Base-by-base conservation (phyloP, 257 asterid genomes). In the Plantago ovata region DNA sequence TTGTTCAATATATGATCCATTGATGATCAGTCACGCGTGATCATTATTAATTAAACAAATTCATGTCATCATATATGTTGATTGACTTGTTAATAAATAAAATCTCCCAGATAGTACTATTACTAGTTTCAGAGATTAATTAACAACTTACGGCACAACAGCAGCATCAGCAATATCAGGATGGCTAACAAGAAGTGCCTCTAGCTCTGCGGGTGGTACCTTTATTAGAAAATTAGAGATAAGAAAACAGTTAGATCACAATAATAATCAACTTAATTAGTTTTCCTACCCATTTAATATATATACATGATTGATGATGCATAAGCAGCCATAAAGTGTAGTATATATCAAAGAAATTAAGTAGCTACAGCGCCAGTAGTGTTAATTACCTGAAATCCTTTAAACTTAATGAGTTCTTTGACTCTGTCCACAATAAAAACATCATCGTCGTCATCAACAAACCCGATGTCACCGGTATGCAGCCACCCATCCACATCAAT, bases 161-260 rank as follows among this genome's bases (percentile, higher is more conserved):
- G 97, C 97, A 12, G 95, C 97, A 64, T 89, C 97, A 12, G 89
- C 81, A 45, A 89, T 82, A 19, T 65, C 53, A 10, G 85, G 69
- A 71, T 89, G 94, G 74, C 77, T 73, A 14, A 89, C 33, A 7
- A 89, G 89, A 66, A 89, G 95, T 12, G 89, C 88, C 82, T 89
- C 97, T 36, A 89, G 79, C 72, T 89, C 97, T 11, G 97, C 97
- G 1, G 97, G 97, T 36, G 97, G 95, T 32, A 89, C 97, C 89
- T 85, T 54, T 22, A 45, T 21, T 61, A 69, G 32, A 42, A 56
- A 41, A 13, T 28, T 21, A 15, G 7, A 28, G 36, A 28, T 28
- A 2, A 28, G 36, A 28, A 28, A 28, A 4, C 36, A 28, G 36
- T 8, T 28, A 28, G 36, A 28, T 28, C 36, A 28, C 7, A 28